These are phyloP conservation scores for Malassezia furfur DNA, from an alignment of 1,284 basidiomycete species.

Conservation along the genomic window DNA sequence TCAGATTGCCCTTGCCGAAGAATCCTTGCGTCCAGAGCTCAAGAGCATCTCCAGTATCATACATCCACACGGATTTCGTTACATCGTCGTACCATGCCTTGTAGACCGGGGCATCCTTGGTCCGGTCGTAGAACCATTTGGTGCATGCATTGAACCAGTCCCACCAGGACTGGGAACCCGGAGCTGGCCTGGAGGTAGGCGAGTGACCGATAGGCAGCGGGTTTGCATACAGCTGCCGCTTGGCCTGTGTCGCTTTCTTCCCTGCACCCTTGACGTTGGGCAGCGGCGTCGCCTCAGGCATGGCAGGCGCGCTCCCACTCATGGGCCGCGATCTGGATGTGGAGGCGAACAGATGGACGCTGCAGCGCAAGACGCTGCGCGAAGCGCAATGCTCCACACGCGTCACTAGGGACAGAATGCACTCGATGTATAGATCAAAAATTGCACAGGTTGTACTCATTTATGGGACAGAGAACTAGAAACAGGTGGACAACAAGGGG, in stretches of 20 bases:
- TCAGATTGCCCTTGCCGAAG: constrained; percentile 91
- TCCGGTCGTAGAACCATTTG: constrained; percentile 5
- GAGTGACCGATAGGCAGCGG: constrained; percentile 23
- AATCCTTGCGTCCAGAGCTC: constrained; percentile 81
- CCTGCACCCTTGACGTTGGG: constrained; percentile 22
- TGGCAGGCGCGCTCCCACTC: no score
- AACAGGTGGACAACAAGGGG: background rate
- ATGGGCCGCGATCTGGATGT: no score
- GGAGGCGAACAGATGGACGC: no score
- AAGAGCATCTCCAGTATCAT: constrained; percentile 25
- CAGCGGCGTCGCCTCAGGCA: background rate
- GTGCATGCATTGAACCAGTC: constrained; percentile 11
- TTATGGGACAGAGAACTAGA: background rate
- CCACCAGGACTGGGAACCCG: constrained; percentile 4
- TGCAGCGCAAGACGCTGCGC: no score
- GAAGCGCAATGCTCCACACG: no score
- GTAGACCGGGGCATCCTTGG: constrained; percentile 12
- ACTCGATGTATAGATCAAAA: no score
- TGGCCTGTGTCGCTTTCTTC: constrained; percentile 30
- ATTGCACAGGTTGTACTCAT: no score
- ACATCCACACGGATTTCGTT: constrained; percentile 32
- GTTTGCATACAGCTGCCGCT: constrained; percentile 31
- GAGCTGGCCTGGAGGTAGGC: background rate
- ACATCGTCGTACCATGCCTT: constrained; percentile 24
- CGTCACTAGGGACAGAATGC: no score